These are phyloP conservation scores for Arabidopsis thaliana DNA, from an alignment of 345 rosid species.

Conservation along the genomic window TAIR10.1 NC_003071.7:19247501-19248000, in stretches of 20 bases:
- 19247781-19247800: slow-evolving; percentile 98
- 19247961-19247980: slow-evolving; percentile 59
- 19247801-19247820: slow-evolving; percentile 79
- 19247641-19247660: slow-evolving; percentile 84
- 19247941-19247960: slow-evolving; percentile 63
- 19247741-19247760: slow-evolving; percentile 87
- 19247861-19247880: slow-evolving; percentile 49
- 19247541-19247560: slow-evolving; percentile 49
- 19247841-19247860: slow-evolving; percentile 56
- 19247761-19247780: slow-evolving; percentile 95
- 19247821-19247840: slow-evolving; percentile 59
- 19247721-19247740: slow-evolving; percentile 62
- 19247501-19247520: slow-evolving; percentile 64
- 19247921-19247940: slow-evolving; percentile 51
- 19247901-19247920: slow-evolving; percentile 49
- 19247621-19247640: slow-evolving; percentile 73
- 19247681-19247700: slow-evolving; percentile 51
- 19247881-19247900: slow-evolving; percentile 45
- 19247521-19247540: slow-evolving; percentile 59
- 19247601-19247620: slow-evolving; percentile 73
- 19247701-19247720: slow-evolving; percentile 49
- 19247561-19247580: slow-evolving; percentile 56
- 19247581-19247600: slow-evolving; percentile 56
- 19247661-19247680: slow-evolving; percentile 81
- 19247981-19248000: slow-evolving; percentile 44